Evolutionary conservation across 768 basidiomycete genomes (phyloP).

Genomic region (Tricholoma sp.): DNA sequence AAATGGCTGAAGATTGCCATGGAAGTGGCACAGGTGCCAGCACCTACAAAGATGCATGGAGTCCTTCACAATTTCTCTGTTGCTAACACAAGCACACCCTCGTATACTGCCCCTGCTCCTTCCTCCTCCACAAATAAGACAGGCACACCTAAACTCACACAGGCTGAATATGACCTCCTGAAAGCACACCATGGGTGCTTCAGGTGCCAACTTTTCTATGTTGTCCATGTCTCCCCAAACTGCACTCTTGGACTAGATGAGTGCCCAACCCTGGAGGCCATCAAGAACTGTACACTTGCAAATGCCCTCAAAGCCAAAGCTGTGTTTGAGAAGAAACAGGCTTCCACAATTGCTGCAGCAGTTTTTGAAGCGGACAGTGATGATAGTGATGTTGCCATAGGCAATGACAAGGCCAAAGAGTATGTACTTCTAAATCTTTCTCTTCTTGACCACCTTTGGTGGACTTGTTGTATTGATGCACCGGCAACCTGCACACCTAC

Average conservation of each 20-base stretch:
- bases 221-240: neutral
- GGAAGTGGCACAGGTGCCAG: too few relatives aligned
- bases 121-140: too few relatives aligned
- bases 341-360: neutral
- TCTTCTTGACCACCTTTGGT: neutral
- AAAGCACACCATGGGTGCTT: neutral
- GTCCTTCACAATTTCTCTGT: too few relatives aligned
- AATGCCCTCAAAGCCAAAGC: too few relatives aligned
- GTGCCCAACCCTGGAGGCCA: neutral
- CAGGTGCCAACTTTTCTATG: neutral
- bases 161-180: neutral
- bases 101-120: too few relatives aligned
- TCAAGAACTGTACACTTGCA: neutral
- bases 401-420: neutral
- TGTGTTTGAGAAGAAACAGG: neutral
- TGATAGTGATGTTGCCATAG: too few relatives aligned
- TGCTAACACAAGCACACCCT: too few relatives aligned
- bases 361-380: too few relatives aligned
- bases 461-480: neutral
- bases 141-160: neutral
- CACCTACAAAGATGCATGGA: too few relatives aligned
- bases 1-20: too few relatives aligned
- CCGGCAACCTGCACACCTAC: neutral
- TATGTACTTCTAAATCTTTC: neutral
- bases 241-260: neutral